Evolutionary conservation across 805 yeast genomes (phyloP).

Genomic region (Yamadazyma paraphyllophila): DNA sequence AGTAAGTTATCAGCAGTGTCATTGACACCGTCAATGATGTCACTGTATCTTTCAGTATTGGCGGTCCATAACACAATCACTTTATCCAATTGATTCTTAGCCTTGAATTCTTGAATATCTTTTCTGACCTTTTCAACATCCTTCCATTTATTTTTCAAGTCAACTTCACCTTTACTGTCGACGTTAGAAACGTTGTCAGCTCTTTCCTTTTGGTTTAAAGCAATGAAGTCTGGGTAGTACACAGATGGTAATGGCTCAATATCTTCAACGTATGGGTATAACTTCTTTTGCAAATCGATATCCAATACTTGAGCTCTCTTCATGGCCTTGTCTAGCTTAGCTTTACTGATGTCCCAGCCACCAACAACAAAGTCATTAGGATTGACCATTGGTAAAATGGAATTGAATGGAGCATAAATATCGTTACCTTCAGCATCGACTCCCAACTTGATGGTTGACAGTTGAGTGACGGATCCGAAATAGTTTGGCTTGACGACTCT

Average conservation of each 20-base stretch:
- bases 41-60: conserved; percentile 91
- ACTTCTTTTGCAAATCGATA: conserved; percentile 74
- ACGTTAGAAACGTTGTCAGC: conserved; percentile 83
- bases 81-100: conserved; percentile 69
- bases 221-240: conserved; percentile 95
- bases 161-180: conserved; percentile 46
- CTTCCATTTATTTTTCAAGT: conserved; percentile 71
- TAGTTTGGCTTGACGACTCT: conserved; percentile 77
- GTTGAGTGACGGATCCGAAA: conserved; percentile 92
- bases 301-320: conserved; percentile 85
- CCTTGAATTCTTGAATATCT: conserved; percentile 79
- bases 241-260: conserved; percentile 77
- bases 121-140: conserved; percentile 84
- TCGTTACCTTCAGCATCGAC: conserved; percentile 78
- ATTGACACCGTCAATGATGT: conserved; percentile 73
- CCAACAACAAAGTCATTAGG: conserved; percentile 89
- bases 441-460: conserved; percentile 87
- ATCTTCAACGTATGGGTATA: conserved; percentile 59
- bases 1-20: conserved; percentile 83
- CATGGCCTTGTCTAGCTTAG: conserved; percentile 74
- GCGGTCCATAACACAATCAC: conserved; percentile 96
- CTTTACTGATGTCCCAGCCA: conserved; percentile 91
- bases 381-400: conserved; percentile 79
- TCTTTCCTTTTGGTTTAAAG: conserved; percentile 88
- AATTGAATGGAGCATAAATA: conserved; percentile 88